These are phyloP conservation scores for Lachnum nothofagi DNA, from an alignment of 2,329 filamentous ascomycete species.

Conservation along the genomic window DNA sequence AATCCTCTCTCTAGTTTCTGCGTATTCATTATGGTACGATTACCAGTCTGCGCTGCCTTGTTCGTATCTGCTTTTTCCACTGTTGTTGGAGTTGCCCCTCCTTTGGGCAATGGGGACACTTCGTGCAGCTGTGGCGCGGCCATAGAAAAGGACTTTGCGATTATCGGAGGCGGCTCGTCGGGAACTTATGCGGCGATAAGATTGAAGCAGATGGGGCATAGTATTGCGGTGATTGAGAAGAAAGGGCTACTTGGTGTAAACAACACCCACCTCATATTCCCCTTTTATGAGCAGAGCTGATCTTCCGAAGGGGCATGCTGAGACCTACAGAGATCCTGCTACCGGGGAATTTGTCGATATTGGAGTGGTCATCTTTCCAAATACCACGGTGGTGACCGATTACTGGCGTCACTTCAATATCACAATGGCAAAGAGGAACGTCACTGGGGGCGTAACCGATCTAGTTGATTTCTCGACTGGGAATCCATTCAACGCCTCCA, in stretches of 20 bases:
- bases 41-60: not conserved
- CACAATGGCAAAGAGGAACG: not conserved
- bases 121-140: not conserved
- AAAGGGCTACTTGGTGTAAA: not conserved
- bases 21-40: not conserved
- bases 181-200: not conserved
- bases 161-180: not conserved
- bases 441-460: not conserved
- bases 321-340: not conserved
- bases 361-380: not conserved
- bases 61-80: not conserved
- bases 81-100: not conserved
- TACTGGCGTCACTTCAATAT: not conserved
- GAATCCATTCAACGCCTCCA: not conserved
- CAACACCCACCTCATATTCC: not conserved
- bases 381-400: not conserved
- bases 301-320: not conserved
- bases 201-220: not conserved
- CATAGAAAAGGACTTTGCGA: not conserved
- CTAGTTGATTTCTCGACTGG: not conserved
- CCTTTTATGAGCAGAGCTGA: not conserved
- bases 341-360: not conserved
- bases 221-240: not conserved
- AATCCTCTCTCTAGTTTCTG: not conserved
- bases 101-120: not conserved